These are phyloP conservation scores for Sporothrix brasiliensis DNA, from an alignment of 2,329 filamentous ascomycete genomes.

Conservation along the genomic window DNA sequence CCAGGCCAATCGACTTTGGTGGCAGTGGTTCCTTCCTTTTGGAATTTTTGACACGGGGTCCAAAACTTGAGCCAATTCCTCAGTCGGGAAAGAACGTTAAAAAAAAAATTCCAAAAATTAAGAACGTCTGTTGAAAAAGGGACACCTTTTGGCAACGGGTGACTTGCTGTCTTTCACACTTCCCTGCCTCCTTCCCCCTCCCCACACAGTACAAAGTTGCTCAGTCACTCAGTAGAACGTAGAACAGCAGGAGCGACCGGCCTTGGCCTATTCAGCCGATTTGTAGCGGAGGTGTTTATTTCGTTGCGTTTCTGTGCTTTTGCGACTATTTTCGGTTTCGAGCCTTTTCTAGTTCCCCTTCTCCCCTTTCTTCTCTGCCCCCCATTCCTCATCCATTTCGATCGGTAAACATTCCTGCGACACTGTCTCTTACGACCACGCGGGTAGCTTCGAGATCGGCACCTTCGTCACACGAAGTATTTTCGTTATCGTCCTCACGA, in stretches of 20 bases:
- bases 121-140: neutral
- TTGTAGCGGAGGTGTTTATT: slow-evolving; percentile 21
- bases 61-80: neutral
- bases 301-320: slow-evolving; percentile 8
- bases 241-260: slow-evolving; percentile 3
- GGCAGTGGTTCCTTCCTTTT: slow-evolving; percentile 8
- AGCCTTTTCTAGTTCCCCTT: neutral
- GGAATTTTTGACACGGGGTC: slow-evolving; percentile 22
- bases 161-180: neutral
- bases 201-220: neutral
- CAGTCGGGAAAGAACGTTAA: neutral
- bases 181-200: slow-evolving; percentile 4
- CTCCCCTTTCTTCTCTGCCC: neutral
- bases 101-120: neutral
- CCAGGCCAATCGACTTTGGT: slow-evolving; percentile 12
- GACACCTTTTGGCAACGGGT: slow-evolving; percentile 9
- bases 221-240: neutral
- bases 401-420: slow-evolving; percentile 10
- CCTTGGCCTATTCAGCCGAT: slow-evolving; percentile 16
- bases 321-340: slow-evolving; percentile 12
- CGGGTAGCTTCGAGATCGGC: slow-evolving; percentile 23
- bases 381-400: neutral
- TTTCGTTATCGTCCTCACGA: neutral
- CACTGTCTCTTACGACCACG: slow-evolving; percentile 11
- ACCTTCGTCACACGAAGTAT: neutral